Evolutionary conservation across 2,329 filamentous ascomycete species (phyloP).

Genomic region (Stemphylium lycopersici): DNA sequence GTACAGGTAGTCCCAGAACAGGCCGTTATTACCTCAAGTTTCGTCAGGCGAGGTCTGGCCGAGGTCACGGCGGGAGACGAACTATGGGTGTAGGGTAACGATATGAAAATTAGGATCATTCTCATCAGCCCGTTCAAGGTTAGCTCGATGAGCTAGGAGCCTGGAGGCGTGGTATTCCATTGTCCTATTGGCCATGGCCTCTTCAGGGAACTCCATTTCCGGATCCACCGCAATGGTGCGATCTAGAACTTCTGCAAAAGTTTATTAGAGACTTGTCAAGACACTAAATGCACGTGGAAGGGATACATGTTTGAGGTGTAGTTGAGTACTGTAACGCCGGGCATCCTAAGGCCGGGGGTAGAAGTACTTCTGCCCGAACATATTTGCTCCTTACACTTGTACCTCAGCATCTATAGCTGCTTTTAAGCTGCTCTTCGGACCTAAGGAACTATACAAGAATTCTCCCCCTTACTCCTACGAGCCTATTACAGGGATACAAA

Average conservation of each 20-base stretch:
- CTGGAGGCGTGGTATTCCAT: constrained; percentile 30
- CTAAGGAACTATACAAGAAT: no score
- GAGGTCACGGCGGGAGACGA: constrained; percentile 32
- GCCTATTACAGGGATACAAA: no score
- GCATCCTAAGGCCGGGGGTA: no score
- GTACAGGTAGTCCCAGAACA: constrained; percentile 20
- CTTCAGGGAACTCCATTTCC: constrained; percentile 6
- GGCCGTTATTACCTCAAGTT: constrained; percentile 25
- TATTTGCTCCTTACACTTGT: no score
- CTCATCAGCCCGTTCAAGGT: constrained; percentile 22
- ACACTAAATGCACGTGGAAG: no score
- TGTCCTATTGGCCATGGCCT: constrained; percentile 4
- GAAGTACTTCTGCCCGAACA: no score
- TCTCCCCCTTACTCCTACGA: no score
- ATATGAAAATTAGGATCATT: constrained; percentile 29
- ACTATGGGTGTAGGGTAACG: constrained; percentile 32
- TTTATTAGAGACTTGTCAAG: not conserved
- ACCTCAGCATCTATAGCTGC: no score
- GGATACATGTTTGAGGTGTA: not conserved
- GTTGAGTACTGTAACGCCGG: no score
- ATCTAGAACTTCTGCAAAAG: constrained; percentile 9
- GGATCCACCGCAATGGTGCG: constrained; percentile 15
- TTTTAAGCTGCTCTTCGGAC: no score
- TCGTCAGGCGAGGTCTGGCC: constrained; percentile 21
- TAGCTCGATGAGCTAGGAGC: constrained; percentile 36